Base-by-base conservation (phyloP, 257 asterid species). In the Solanum acaule region DNA sequence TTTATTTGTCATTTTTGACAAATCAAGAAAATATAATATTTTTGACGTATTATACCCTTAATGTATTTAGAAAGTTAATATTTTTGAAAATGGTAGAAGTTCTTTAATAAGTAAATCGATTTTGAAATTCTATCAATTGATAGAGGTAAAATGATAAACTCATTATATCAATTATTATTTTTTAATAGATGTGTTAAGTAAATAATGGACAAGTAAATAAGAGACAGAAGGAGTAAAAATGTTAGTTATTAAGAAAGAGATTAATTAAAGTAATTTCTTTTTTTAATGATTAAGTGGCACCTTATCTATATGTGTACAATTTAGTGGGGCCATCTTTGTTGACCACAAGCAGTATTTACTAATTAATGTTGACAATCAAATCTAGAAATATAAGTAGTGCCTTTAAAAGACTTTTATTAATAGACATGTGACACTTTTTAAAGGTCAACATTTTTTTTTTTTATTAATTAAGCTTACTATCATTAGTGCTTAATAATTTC, bases 31-130 rank as follows among this genome's bases (percentile, higher is more conserved):
- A 52, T 0, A 52, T 0, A 18, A 52, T 52, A 6, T 6, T 52
- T 52, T 52, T 16, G 0, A 18, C 1, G 0, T 52, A 18, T 52
- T 52, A 52, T 52, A 52, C 0, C 9, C 0, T 52, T 0, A 52
- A 56, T 56, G 0, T 18, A 7, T 56, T 18, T 56, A 56, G n/a
- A 56, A 1, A 6, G 10, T 56, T 56, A 2, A 2, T 1, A 0
- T 7, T 1, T 56, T 56, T 56, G 4, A 2, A 56, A 44, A 12
- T 1, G 52, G 2, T 42, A 42, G 49, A 42, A 42, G 15, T 1
- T 42, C 5, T 42, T 42, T 42, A 42, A 44, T 44, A 1, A 13
- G 56, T 44, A 44, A 44, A 44, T 44, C 6, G 2, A 1, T 44
- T 44, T 44, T 44, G 6, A 13, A 44, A 44, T 4, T 44, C 1